A percentile compares a stretch with the other conserved stretches of the same genome.
phyloP scores from a whole-genome alignment of 78 protist genomes.

The Creolimax fragrantissima region DNA sequence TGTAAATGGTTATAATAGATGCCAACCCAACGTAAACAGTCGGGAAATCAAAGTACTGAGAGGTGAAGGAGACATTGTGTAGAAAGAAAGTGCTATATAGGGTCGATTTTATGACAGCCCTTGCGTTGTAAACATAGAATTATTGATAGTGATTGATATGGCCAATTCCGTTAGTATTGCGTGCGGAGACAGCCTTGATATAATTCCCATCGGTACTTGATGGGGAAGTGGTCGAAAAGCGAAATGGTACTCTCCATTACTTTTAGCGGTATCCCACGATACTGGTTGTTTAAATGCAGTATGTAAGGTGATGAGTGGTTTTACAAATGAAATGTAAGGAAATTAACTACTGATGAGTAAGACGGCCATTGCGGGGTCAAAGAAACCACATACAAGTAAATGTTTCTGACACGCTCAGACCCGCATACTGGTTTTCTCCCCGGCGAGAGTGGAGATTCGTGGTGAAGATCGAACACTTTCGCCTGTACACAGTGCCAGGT shows the following conservation, averaged over 20 bases:
- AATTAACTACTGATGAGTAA: not conserved
- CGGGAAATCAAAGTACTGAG: too few species aligned
- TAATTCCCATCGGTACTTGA: conserved; percentile 42
- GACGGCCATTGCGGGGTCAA: not conserved
- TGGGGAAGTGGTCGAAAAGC: conserved; percentile 40
- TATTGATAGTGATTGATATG: too few species aligned
- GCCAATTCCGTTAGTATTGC: too few species aligned
- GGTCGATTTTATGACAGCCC: too few species aligned
- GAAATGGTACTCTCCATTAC: conserved; percentile 26
- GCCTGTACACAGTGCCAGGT: conserved; percentile 21
- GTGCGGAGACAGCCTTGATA: conserved; percentile 37
- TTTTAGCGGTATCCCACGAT: conserved; percentile 31
- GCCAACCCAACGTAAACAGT: too few species aligned
- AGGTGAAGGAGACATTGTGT: too few species aligned
- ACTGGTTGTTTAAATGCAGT: not conserved
- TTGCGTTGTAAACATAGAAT: too few species aligned
- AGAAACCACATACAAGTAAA: not conserved
- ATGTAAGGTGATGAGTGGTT: conserved; percentile 43
- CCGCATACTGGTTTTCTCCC: conserved; percentile 1
- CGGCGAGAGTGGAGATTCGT: conserved; percentile 36
- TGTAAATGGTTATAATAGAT: too few species aligned
- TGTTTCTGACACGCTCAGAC: not conserved
- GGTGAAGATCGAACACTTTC: conserved; percentile 39
- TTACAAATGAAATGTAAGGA: conserved; percentile 35
- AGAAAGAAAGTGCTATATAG: too few species aligned